Conservation (phyloP, 208 protist species). For the Wallacemonas sp. region DNA sequence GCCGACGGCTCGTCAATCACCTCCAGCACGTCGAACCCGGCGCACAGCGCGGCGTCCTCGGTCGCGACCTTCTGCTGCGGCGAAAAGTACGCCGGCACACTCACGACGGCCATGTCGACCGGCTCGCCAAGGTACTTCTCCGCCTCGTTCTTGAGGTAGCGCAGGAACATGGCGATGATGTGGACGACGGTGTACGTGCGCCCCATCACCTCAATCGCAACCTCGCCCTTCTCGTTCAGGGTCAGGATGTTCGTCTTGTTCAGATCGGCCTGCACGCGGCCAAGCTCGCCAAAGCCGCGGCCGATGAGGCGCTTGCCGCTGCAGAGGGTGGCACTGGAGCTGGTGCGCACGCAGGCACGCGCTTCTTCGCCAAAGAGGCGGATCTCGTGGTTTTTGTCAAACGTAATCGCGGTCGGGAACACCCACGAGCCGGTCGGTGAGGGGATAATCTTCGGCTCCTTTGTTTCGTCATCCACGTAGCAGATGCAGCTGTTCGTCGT, state of each 20-base stretch:
- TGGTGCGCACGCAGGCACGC: constrained; percentile 81
- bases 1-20: constrained; percentile 94
- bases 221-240: constrained; percentile 83
- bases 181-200: constrained; percentile 90
- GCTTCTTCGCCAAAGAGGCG: constrained; percentile 90
- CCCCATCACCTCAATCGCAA: constrained; percentile 89
- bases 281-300: constrained; percentile 83
- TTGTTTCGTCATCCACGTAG: constrained; percentile 79
- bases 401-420: constrained; percentile 89
- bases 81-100: constrained; percentile 93
- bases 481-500: constrained; percentile 98
- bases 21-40: constrained; percentile 91
- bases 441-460: constrained; percentile 88
- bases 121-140: constrained; percentile 84
- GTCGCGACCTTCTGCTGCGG: constrained; percentile 91
- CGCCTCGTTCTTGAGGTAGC: constrained; percentile 86
- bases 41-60: constrained; percentile 90
- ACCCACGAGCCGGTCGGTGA: constrained; percentile 92
- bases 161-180: constrained; percentile 93
- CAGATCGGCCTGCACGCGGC: constrained; percentile 74
- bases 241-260: constrained; percentile 89
- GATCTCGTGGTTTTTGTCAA: constrained; percentile 89
- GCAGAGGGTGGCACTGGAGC: constrained; percentile 86
- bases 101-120: constrained; percentile 86
- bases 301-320: constrained; percentile 92